A percentile compares a stretch with the other conserved stretches of the same genome.
These are phyloP conservation scores for Hypomontagnella submonticulosa DNA, from an alignment of 495 filamentous ascomycete genomes.

Conservation along the genomic window DNA sequence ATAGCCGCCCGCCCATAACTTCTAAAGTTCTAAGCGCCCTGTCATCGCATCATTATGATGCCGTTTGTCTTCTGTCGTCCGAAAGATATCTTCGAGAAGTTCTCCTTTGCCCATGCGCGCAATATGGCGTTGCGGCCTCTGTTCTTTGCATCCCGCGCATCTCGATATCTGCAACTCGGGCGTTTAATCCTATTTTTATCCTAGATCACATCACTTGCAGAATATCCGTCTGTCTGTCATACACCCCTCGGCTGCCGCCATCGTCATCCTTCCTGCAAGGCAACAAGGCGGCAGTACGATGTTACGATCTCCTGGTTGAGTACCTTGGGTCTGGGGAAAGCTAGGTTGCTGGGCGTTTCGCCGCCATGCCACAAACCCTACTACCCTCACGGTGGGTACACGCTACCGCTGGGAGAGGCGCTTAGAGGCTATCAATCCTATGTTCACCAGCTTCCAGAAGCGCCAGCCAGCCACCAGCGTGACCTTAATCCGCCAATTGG, in stretches of 20 bases:
- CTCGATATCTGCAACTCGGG: slow-evolving; percentile 17
- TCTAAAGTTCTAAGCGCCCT: slow-evolving; percentile 44
- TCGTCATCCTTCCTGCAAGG: slow-evolving; percentile 40
- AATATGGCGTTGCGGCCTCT: slow-evolving; percentile 26
- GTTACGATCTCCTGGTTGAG: slow-evolving; percentile 22
- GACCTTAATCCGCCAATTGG: slow-evolving; percentile 9
- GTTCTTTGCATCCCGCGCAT: slow-evolving; percentile 10
- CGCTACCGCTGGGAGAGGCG: slow-evolving; percentile 9
- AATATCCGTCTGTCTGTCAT: slow-evolving; percentile 32
- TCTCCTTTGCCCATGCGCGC: slow-evolving; percentile 32
- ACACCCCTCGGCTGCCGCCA: slow-evolving; percentile 17
- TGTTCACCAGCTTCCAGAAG: slow-evolving; percentile 37
- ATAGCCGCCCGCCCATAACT: slow-evolving; percentile 43
- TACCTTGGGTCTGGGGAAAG: slow-evolving; percentile 28
- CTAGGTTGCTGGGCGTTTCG: slow-evolving; percentile 35
- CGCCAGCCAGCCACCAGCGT: slow-evolving; percentile 12
- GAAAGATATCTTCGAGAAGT: slow-evolving; percentile 42
- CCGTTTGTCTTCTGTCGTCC: slow-evolving; percentile 3
- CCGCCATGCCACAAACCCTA: slow-evolving; percentile 17
- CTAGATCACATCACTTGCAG: slow-evolving; percentile 41
- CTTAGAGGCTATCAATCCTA: slow-evolving; percentile 16
- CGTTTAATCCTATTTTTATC: slow-evolving; percentile 32
- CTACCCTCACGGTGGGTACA: slow-evolving; percentile 11
- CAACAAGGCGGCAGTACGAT: slow-evolving; percentile 27
- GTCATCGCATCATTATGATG: slow-evolving; percentile 22